A percentile compares a stretch with the other conserved stretches of the same genome.
Conservation (phyloP, 176 grass and related monocot genomes). For the Thalia dealbata region DNA sequence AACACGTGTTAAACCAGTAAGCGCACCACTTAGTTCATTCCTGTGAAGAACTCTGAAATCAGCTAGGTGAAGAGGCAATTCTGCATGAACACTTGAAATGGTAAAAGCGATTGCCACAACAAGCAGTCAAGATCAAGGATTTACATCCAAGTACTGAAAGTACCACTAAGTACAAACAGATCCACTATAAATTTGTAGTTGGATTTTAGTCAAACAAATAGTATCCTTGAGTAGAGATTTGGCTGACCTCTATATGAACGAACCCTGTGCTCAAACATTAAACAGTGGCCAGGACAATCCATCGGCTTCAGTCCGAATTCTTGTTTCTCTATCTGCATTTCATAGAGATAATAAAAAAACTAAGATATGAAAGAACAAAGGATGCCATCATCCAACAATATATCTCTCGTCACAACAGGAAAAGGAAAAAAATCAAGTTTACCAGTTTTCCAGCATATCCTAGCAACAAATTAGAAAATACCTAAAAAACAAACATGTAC, state of each 20-base stretch:
- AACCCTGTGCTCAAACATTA: conserved; percentile 93
- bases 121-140: background rate
- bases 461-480: conserved; percentile 13
- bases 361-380: background rate
- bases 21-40: conserved; percentile 93
- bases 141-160: background rate
- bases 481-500: conserved; percentile 99
- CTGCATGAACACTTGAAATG: conserved; percentile 38
- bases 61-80: conserved; percentile 85
- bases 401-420: background rate
- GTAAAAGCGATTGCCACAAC: background rate
- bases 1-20: conserved; percentile 95
- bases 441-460: background rate
- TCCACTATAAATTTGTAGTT: background rate
- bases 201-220: no score
- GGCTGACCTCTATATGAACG: conserved; percentile 90
- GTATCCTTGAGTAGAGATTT: conserved; percentile 2
- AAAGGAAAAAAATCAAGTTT: background rate
- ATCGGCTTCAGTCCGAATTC: conserved; percentile 99
- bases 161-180: background rate
- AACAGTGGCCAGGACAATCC: conserved; percentile 96
- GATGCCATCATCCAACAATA: background rate
- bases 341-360: background rate
- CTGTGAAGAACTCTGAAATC: conserved; percentile 98
- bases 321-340: conserved; percentile 80